Conservation (phyloP, 768 basidiomycete genomes). For the Calocera viscosa region DNA sequence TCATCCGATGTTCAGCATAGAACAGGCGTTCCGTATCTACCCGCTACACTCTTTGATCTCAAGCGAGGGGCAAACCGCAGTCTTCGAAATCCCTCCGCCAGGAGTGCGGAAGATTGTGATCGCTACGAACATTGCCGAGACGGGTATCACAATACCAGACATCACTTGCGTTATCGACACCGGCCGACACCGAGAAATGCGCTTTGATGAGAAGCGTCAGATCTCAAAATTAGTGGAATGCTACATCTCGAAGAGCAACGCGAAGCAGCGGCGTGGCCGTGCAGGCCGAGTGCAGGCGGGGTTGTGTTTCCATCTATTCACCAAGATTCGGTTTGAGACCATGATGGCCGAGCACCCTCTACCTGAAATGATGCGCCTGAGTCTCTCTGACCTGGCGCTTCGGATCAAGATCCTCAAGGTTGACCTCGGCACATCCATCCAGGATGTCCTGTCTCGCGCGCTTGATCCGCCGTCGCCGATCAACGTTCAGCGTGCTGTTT, state of each 20-base stretch:
- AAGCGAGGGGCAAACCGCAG: constrained; percentile 77
- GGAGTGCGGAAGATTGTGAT: constrained; percentile 89
- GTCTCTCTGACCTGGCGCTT: constrained; percentile 79
- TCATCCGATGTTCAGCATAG: constrained; percentile 57
- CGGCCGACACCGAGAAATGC: constrained; percentile 90
- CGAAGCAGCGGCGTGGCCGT: constrained; percentile 43
- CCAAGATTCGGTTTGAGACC: constrained; percentile 70
- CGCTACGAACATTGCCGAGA: constrained; percentile 89
- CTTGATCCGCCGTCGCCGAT: constrained; percentile 75
- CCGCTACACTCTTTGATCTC: constrained; percentile 89
- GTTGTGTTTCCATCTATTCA: constrained; percentile 92
- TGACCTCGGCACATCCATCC: constrained; percentile 70
- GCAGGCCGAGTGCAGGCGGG: constrained; percentile 34
- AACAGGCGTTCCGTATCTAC: constrained; percentile 55
- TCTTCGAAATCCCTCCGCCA: constrained; percentile 73
- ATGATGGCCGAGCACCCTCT: constrained; percentile 85
- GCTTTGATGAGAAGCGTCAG: constrained; percentile 94
- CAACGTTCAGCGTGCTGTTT: constrained; percentile 84
- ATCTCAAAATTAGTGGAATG: constrained; percentile 84
- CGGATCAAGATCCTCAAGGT: constrained; percentile 91
- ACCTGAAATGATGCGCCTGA: constrained; percentile 90
- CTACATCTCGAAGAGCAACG: constrained; percentile 83
- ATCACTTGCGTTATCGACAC: constrained; percentile 93
- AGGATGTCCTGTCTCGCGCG: constrained; percentile 76
- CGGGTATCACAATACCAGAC: constrained; percentile 96